Conservation (phyloP, 2,329 filamentous ascomycete species). For the Exophiala aquamarina region DNA sequence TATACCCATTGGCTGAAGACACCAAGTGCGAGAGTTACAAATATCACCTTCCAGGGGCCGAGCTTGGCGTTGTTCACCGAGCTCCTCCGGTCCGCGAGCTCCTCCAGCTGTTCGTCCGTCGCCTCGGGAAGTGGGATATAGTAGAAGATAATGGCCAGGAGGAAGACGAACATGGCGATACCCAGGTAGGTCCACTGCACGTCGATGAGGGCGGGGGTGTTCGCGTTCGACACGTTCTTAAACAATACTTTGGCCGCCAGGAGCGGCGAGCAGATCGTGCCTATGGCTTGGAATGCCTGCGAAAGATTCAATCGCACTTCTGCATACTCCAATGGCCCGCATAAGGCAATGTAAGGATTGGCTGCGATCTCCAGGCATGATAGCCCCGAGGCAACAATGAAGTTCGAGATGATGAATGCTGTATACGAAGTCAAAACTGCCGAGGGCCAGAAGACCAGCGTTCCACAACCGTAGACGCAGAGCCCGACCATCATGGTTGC, state of each 20-base stretch:
- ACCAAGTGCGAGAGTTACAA: constrained; percentile 56
- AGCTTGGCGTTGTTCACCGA: constrained; percentile 50
- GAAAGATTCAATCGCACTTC: constrained; percentile 62
- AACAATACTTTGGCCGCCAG: constrained; percentile 61
- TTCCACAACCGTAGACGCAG: constrained; percentile 62
- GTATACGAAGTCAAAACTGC: constrained; percentile 62
- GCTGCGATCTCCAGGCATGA: constrained; percentile 61
- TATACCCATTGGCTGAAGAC: constrained; percentile 60
- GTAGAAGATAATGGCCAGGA: constrained; percentile 60
- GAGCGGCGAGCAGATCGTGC: constrained; percentile 59
- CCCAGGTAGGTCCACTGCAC: constrained; percentile 67
- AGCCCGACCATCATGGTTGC: constrained; percentile 61
- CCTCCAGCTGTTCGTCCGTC: constrained; percentile 59
- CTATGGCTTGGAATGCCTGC: constrained; percentile 62
- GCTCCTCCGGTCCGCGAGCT: constrained; percentile 52
- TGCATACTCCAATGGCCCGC: constrained; percentile 60
- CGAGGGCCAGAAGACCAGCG: constrained; percentile 64
- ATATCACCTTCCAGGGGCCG: constrained; percentile 51
- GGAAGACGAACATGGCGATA: constrained; percentile 60
- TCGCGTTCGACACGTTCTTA: constrained; percentile 43
- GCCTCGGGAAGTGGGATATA: constrained; percentile 64
- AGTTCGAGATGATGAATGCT: constrained; percentile 62
- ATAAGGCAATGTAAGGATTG: constrained; percentile 63
- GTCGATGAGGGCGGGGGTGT: constrained; percentile 55
- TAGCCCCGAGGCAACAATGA: constrained; percentile 61